Conservation (phyloP, 805 yeast genomes). For the Lachancea lanzarotensis region DNA sequence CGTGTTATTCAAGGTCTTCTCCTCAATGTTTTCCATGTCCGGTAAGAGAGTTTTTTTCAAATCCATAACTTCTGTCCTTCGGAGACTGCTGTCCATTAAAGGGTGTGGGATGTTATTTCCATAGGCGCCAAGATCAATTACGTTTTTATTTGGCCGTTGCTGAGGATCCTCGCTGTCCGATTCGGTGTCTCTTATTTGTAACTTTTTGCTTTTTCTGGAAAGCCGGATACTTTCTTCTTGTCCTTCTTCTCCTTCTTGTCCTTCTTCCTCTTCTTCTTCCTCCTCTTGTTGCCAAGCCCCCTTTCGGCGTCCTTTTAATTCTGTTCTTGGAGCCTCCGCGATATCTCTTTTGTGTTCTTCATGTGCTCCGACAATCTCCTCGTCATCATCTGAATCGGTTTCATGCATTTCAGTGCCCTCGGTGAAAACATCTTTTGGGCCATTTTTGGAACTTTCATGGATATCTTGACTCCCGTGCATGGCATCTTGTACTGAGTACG, state of each 20-base stretch:
- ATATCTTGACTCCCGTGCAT: conserved; percentile 6
- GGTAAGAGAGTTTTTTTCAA: background rate
- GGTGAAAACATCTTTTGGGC: too few relatives aligned
- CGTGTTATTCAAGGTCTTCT: background rate
- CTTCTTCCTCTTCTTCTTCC: conserved; percentile 5
- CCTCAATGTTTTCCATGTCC: background rate
- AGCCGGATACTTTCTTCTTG: conserved; percentile 6
- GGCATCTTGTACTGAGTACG: conserved; percentile 10
- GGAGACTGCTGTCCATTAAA: conserved; percentile 1
- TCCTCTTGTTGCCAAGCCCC: conserved; percentile 9
- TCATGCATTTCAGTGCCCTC: too few relatives aligned
- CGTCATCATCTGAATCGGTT: too few relatives aligned
- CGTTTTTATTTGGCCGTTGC: conserved; percentile 7
- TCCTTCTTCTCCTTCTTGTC: conserved; percentile 8
- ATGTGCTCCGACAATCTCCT: too few relatives aligned
- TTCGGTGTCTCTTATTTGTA: background rate
- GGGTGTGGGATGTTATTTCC: conserved; percentile 15
- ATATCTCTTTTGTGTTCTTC: too few relatives aligned
- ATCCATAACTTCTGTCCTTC: background rate
- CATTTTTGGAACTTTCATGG: conserved; percentile 3
- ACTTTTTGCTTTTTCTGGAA: background rate
- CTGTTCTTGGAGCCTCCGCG: too few relatives aligned
- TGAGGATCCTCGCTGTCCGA: conserved; percentile 1
- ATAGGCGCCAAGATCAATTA: conserved; percentile 27
- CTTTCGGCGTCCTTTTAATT: background rate